phyloP scores from a whole-genome alignment of 2,329 filamentous ascomycete genomes.

The Verticillium nubilum region DNA sequence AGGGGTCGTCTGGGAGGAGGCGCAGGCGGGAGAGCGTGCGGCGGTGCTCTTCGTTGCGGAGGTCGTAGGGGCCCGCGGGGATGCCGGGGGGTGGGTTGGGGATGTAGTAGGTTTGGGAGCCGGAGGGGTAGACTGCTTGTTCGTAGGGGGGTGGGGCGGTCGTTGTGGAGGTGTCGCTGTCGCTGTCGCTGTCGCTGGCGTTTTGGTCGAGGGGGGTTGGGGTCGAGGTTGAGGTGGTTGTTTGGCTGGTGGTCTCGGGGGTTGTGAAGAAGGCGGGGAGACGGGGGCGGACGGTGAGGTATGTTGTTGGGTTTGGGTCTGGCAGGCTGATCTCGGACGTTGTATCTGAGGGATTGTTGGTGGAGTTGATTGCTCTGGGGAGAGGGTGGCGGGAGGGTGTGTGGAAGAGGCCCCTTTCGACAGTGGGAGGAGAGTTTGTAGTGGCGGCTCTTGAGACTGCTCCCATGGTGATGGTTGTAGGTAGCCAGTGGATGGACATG shows the following conservation, averaged over 20 bases:
- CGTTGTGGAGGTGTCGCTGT: too few species aligned
- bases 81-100: background rate
- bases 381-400: background rate
- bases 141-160: too few species aligned
- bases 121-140: too few species aligned
- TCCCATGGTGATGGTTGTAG: background rate
- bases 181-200: too few species aligned
- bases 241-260: too few species aligned
- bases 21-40: background rate
- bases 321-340: too few species aligned
- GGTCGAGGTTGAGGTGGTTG: too few species aligned
- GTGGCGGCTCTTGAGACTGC: background rate
- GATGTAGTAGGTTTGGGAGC: background rate
- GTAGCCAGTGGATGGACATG: background rate
- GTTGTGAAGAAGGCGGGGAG: too few species aligned
- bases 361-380: background rate
- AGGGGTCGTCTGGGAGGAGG: background rate
- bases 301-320: too few species aligned
- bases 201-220: too few species aligned
- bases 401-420: background rate
- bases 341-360: background rate
- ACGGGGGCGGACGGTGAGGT: too few species aligned
- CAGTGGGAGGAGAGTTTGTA: background rate
- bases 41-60: background rate
- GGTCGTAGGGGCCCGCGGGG: background rate